Evolutionary conservation across 148 eudicot genomes (phyloP).

Genomic region (Simmondsia chinensis): DNA sequence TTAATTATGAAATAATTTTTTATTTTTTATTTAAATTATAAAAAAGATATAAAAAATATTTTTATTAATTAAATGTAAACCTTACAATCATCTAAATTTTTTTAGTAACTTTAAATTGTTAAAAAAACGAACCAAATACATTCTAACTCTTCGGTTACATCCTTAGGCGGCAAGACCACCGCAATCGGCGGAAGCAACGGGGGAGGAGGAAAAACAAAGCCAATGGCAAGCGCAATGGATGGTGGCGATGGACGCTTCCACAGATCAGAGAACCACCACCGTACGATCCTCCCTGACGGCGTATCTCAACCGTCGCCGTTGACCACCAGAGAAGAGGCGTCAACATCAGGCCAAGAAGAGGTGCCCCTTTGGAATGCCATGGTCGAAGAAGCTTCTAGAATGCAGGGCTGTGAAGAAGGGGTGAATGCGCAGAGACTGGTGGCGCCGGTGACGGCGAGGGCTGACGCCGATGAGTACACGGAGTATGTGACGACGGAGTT

Average conservation of each 20-base stretch:
- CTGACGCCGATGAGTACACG: slow-evolving; percentile 16
- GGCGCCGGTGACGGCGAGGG: slow-evolving; percentile 59
- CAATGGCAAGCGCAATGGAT: slow-evolving; percentile 48
- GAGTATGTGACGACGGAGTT: slow-evolving; percentile 55
- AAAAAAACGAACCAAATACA: no score
- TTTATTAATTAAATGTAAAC: no score
- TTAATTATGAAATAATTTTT: no score
- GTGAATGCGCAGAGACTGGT: slow-evolving; percentile 37
- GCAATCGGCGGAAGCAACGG: slow-evolving; percentile 51
- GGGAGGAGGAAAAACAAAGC: slow-evolving; percentile 50
- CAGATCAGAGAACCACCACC: slow-evolving; percentile 12
- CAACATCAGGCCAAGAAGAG: slow-evolving; percentile 28
- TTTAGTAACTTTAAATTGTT: slow-evolving; percentile 11
- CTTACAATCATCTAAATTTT: no score
- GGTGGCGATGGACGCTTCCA: slow-evolving; percentile 50
- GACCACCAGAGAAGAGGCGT: slow-evolving; percentile 21
- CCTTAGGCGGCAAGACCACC: slow-evolving; percentile 29
- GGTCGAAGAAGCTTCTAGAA: slow-evolving; percentile 55
- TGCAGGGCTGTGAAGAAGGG: slow-evolving; percentile 35
- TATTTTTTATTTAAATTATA: no score
- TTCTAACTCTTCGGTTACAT: slow-evolving; percentile 8
- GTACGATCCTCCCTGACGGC: slow-evolving; percentile 31
- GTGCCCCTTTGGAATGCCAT: slow-evolving; percentile 41
- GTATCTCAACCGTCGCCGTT: slow-evolving; percentile 4
- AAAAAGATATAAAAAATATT: no score